A percentile compares a stretch with the other conserved stretches of the same genome.
Conservation (phyloP, 2,329 filamentous ascomycete species). For the Nemania sp. region DNA sequence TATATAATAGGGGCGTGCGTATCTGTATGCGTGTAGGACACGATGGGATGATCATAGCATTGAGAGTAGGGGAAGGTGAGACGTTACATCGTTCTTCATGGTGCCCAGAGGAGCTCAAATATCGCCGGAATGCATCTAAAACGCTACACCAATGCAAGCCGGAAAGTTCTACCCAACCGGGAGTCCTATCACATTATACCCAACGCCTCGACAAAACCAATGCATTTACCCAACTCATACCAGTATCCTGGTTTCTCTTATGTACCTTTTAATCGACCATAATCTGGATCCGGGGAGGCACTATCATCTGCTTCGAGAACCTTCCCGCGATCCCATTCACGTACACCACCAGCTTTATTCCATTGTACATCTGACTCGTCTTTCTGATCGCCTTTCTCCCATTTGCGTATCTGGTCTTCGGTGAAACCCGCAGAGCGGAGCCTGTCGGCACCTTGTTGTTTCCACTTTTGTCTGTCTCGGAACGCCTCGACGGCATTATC, state of each 20-base stretch:
- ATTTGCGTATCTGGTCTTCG: constrained; percentile 72
- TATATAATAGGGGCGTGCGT: constrained; percentile 3
- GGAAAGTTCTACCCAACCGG: neutral
- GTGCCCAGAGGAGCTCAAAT: constrained; percentile 2
- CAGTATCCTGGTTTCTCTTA: neutral
- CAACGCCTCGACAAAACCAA: neutral
- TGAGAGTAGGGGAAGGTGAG: constrained; percentile 5
- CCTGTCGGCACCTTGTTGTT: constrained; percentile 73
- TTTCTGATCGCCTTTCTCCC: constrained; percentile 66
- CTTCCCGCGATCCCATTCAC: constrained; percentile 65
- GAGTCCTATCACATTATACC: neutral
- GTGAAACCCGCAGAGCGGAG: constrained; percentile 78
- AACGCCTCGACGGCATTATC: constrained; percentile 77
- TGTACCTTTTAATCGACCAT: constrained; percentile 24
- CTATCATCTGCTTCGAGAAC: constrained; percentile 30
- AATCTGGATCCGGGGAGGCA: constrained; percentile 23
- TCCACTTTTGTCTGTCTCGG: constrained; percentile 78
- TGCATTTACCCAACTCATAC: neutral
- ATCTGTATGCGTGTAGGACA: neutral
- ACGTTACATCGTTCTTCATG: constrained; percentile 7
- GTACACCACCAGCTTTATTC: constrained; percentile 67
- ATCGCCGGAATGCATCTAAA: constrained; percentile 1
- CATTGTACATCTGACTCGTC: constrained; percentile 71
- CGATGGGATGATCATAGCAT: constrained; percentile 9
- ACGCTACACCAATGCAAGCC: too few relatives aligned